Conservation (phyloP, 2,329 filamentous ascomycete genomes). For the Rhexocercosporidium sp. region DNA sequence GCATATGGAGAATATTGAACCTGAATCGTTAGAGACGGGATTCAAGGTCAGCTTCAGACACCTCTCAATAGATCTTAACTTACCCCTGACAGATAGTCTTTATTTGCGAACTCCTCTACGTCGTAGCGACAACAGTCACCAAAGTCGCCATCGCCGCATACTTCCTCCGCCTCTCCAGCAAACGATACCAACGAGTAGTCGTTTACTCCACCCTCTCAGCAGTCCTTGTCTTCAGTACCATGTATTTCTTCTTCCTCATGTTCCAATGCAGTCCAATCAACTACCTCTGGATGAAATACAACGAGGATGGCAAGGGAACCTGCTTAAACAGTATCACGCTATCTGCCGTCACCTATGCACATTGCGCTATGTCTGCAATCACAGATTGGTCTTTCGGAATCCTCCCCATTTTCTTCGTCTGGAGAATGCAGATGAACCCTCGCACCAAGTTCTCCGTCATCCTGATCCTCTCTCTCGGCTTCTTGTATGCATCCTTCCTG, state of each 20-base stretch:
- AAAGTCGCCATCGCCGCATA: conserved; percentile 40
- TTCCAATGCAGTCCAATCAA: conserved; percentile 39
- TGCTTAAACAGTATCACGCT: conserved; percentile 38
- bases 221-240: conserved; percentile 34
- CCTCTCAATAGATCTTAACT: neutral
- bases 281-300: conserved; percentile 46
- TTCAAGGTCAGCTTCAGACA: conserved; percentile 31
- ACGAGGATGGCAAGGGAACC: conserved; percentile 37
- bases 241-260: conserved; percentile 40
- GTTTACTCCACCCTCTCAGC: conserved; percentile 34
- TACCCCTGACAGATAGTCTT: conserved; percentile 34
- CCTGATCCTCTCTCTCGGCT: conserved; percentile 44
- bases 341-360: conserved; percentile 36
- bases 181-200: conserved; percentile 34
- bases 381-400: conserved; percentile 42
- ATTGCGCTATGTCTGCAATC: conserved; percentile 36
- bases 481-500: conserved; percentile 42
- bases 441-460: conserved; percentile 43
- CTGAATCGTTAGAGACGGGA: conserved; percentile 26
- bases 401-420: conserved; percentile 39
- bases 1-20: conserved; percentile 37
- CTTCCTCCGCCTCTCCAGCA: conserved; percentile 38
- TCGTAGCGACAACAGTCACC: conserved; percentile 37
- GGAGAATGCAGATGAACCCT: conserved; percentile 39
- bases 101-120: conserved; percentile 40